A percentile compares a stretch with the other conserved stretches of the same genome.
These are phyloP conservation scores for Torulaspora maleeae DNA, from an alignment of 805 yeast species.

Conservation along the genomic window DNA sequence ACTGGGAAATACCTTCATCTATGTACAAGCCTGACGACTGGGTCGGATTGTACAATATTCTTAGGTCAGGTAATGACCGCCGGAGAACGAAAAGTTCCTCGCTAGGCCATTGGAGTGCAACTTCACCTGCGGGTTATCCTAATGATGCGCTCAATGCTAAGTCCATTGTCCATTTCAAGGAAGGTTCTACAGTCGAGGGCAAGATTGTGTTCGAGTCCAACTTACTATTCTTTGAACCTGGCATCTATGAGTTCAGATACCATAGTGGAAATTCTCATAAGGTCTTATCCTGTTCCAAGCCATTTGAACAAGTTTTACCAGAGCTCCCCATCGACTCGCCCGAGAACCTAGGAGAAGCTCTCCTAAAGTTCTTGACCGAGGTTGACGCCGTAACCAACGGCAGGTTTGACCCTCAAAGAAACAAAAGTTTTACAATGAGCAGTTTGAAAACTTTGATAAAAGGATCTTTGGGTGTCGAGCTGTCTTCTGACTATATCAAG, in stretches of 20 bases:
- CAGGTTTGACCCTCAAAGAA: conserved; percentile 18
- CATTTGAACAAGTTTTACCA: conserved; percentile 55
- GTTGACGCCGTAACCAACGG: conserved; percentile 28
- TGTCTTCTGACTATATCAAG: conserved; percentile 34
- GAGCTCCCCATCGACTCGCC: conserved; percentile 30
- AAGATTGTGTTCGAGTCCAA: conserved; percentile 44
- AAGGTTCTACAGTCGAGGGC: conserved; percentile 39
- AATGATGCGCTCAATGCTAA: conserved; percentile 16
- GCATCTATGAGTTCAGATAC: conserved; percentile 69
- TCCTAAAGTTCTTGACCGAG: conserved; percentile 19
- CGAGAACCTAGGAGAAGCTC: conserved; percentile 18
- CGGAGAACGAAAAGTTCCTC: conserved; percentile 57
- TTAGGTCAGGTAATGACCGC: conserved; percentile 53
- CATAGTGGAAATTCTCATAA: conserved; percentile 64
- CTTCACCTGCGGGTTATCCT: conserved; percentile 36
- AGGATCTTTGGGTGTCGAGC: conserved; percentile 35
- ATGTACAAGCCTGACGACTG: conserved; percentile 54
- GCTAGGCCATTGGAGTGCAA: conserved; percentile 59
- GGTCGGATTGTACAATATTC: conserved; percentile 69
- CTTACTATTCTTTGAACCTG: conserved; percentile 58
- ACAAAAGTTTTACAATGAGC: conserved; percentile 24
- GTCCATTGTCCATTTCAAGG: conserved; percentile 11
- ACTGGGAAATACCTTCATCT: conserved; percentile 49
- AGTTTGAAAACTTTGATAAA: conserved; percentile 32
- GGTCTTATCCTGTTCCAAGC: conserved; percentile 59